A percentile compares a stretch with the other conserved stretches of the same genome.
phyloP scores from a whole-genome alignment of 768 basidiomycete genomes.

The Collybiopsis luxurians region DNA sequence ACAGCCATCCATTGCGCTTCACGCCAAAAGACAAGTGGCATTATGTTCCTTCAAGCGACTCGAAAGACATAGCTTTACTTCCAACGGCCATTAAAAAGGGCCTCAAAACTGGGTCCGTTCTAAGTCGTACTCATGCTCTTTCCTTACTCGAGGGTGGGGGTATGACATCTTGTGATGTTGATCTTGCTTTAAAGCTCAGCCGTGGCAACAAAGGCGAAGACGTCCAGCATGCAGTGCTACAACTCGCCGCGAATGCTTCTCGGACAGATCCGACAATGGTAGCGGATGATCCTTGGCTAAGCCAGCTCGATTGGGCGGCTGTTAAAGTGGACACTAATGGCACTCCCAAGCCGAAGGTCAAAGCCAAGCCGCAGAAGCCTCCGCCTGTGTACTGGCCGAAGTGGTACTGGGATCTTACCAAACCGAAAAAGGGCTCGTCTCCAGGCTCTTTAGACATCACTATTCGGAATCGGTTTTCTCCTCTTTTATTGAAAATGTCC shows the following conservation, averaged over 20 bases:
- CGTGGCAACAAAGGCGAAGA: slow-evolving; percentile 35
- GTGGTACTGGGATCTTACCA: slow-evolving; percentile 93
- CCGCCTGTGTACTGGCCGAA: slow-evolving; percentile 80
- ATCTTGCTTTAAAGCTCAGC: slow-evolving; percentile 48
- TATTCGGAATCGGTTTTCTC: slow-evolving; percentile 76
- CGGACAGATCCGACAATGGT: slow-evolving; percentile 18
- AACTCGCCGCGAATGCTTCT: slow-evolving; percentile 36
- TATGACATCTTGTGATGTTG: slow-evolving; percentile 37
- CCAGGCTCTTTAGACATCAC: slow-evolving; percentile 84
- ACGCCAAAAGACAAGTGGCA: slow-evolving; percentile 66
- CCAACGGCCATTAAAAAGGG: slow-evolving; percentile 35
- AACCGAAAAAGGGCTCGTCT: slow-evolving; percentile 61
- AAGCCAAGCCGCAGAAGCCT: slow-evolving; percentile 34
- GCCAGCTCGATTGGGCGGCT: slow-evolving; percentile 67
- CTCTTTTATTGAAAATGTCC: slow-evolving; percentile 79
- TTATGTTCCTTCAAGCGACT: slow-evolving; percentile 33
- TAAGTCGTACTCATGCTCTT: slow-evolving; percentile 46
- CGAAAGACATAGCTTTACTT: slow-evolving; percentile 32
- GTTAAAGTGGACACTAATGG: slow-evolving; percentile 14
- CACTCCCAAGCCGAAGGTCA: slow-evolving; percentile 23
- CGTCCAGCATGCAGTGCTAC: slow-evolving; percentile 32
- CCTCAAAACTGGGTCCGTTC: slow-evolving; percentile 40
- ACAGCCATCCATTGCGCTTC: slow-evolving; percentile 59
- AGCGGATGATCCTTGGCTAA: slow-evolving; percentile 52
- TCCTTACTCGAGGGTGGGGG: slow-evolving; percentile 40